Evolutionary conservation across 192 early-diverging fungal species (phyloP).

Genomic region (Kappamyces sp.): DNA sequence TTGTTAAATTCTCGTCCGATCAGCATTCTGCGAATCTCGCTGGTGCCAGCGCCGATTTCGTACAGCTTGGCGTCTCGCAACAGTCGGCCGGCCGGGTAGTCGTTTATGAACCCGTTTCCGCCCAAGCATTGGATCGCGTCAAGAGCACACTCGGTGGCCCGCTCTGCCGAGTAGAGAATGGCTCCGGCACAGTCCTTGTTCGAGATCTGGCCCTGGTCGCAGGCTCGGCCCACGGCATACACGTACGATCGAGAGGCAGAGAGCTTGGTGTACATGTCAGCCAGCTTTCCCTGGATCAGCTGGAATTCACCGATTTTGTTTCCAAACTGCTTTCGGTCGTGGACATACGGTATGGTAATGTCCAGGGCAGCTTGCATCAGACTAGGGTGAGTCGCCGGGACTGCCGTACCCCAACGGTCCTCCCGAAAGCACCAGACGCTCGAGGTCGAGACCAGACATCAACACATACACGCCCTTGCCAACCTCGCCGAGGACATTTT

Average conservation of each 20-base stretch:
- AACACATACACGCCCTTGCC: conserved; percentile 89
- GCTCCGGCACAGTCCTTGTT: conserved; percentile 93
- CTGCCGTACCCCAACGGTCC: conserved; percentile 70
- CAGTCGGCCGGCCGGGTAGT: conserved; percentile 75
- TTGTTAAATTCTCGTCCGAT: conserved; percentile 70
- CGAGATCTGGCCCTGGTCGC: conserved; percentile 69
- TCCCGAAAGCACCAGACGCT: conserved; percentile 83
- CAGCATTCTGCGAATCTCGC: conserved; percentile 87
- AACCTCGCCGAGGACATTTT: conserved; percentile 81
- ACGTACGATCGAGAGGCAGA: conserved; percentile 85
- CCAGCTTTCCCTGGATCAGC: conserved; percentile 89
- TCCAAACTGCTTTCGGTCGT: conserved; percentile 83
- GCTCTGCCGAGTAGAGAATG: conserved; percentile 89
- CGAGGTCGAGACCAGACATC: conserved; percentile 90
- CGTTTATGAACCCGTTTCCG: conserved; percentile 93
- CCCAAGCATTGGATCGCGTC: conserved; percentile 90
- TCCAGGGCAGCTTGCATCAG: conserved; percentile 88
- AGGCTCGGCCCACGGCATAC: conserved; percentile 83
- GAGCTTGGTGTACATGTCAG: conserved; percentile 96
- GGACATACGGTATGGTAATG: conserved; percentile 75
- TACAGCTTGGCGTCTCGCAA: conserved; percentile 92
- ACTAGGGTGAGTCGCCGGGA: conserved; percentile 19
- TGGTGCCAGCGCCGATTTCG: conserved; percentile 95
- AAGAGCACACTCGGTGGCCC: conserved; percentile 86
- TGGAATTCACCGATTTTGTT: conserved; percentile 82